Evolutionary conservation across 208 protist species (phyloP).

Genomic region (Crithidia acanthocephali): DNA sequence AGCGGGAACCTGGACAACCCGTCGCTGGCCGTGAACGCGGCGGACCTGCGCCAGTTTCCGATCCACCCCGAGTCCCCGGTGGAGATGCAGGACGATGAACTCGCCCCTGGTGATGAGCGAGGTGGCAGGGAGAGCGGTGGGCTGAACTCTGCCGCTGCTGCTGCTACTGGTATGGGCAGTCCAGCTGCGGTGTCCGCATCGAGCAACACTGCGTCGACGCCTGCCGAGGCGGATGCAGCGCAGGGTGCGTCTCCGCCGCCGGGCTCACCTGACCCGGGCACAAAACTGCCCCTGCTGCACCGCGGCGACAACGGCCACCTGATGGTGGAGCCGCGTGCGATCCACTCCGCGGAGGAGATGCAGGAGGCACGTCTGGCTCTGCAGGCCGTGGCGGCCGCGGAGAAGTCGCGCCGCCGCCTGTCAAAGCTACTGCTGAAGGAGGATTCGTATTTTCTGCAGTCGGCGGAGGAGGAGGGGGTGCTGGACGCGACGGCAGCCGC

Average conservation of each 20-base stretch:
- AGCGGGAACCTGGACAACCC: not conserved
- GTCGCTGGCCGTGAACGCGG: constrained; percentile 4
- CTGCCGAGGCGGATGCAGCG: no score
- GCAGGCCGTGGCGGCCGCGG: constrained; percentile 43
- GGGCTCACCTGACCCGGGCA: constrained; percentile 3
- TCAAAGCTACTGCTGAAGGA: constrained; percentile 22
- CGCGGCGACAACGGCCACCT: constrained; percentile 36
- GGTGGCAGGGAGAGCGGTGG: no score
- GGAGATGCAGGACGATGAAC: not conserved
- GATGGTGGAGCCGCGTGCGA: constrained; percentile 37
- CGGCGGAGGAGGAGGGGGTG: constrained; percentile 31
- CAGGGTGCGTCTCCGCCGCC: not conserved
- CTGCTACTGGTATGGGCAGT: no score
- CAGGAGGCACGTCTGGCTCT: constrained; percentile 47
- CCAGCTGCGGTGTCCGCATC: no score
- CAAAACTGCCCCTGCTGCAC: constrained; percentile 33
- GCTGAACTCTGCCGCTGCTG: no score
- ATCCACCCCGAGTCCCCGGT: constrained; percentile 5
- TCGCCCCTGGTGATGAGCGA: no score
- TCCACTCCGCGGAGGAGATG: constrained; percentile 44
- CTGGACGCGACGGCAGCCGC: constrained; percentile 9
- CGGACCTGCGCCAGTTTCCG: constrained; percentile 16
- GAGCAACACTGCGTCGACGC: no score
- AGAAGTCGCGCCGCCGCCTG: constrained; percentile 40
- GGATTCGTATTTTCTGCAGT: constrained; percentile 33